Percentiles rank a stretch among this genome's conserved stretches.
These are phyloP conservation scores for Coniferiporia sulphurascens DNA, from an alignment of 1,284 basidiomycete genomes.

Conservation along the genomic window DNA sequence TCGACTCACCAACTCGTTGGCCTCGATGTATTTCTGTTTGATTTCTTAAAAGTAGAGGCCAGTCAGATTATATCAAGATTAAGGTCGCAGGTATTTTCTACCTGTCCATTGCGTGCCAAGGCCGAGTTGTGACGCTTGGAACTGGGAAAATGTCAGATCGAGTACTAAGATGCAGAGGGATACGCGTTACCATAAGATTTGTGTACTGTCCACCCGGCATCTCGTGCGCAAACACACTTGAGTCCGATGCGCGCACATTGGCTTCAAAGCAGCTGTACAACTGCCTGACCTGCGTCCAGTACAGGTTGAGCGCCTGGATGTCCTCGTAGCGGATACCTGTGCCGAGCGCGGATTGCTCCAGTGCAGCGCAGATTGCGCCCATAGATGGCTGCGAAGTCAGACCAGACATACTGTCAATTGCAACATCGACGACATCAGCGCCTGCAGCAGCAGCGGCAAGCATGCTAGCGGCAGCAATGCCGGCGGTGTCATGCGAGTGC, in stretches of 20 bases:
- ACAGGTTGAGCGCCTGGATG: slow-evolving; percentile 95
- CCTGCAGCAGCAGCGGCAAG: slow-evolving; percentile 93
- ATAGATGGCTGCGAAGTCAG: slow-evolving; percentile 98
- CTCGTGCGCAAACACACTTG: slow-evolving; percentile 98
- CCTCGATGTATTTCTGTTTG: slow-evolving; percentile 98
- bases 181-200: slow-evolving; percentile 73
- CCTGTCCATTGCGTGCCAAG: slow-evolving; percentile 95
- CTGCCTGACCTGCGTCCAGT: slow-evolving; percentile 97
- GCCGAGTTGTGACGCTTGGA: slow-evolving; percentile 98
- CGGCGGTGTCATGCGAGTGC: slow-evolving; percentile 99
- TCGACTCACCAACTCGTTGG: slow-evolving; percentile 77
- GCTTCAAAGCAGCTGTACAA: slow-evolving; percentile 98
- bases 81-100: slow-evolving; percentile 26
- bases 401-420: slow-evolving; percentile 99
- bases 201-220: slow-evolving; percentile 99
- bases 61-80: slow-evolving; percentile 14
- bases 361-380: slow-evolving; percentile 91
- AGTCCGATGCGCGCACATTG: slow-evolving; percentile 95
- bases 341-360: slow-evolving; percentile 94
- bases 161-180: slow-evolving; percentile 9
- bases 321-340: slow-evolving; percentile 97
- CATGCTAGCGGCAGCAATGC: slow-evolving; percentile 97
- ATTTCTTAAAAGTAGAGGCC: slow-evolving; percentile 56
- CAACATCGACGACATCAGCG: slow-evolving; percentile 97
- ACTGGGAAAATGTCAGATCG: slow-evolving; percentile 45